Percentiles rank a stretch among this genome's conserved stretches.
phyloP scores from a whole-genome alignment of 1,284 basidiomycete genomes.

The Tremellales sp. region DNA sequence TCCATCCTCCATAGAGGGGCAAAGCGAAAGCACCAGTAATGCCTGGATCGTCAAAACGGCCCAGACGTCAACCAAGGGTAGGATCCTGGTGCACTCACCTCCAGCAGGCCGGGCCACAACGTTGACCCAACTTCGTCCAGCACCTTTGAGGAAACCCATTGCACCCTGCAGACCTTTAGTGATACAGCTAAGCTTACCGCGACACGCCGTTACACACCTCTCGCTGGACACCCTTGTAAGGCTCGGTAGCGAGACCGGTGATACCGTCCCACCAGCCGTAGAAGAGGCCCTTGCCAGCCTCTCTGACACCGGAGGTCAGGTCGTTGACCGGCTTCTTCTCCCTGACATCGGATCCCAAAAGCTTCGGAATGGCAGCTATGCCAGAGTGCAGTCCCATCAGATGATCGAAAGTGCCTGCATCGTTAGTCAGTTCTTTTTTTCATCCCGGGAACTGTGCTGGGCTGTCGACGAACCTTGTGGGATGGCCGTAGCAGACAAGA shows the following conservation, averaged over 20 bases:
- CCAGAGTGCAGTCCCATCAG: conserved; percentile 52
- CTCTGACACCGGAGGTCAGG: conserved; percentile 52
- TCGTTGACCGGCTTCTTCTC: conserved; percentile 49
- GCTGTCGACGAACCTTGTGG: conserved; percentile 21
- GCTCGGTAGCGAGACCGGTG: conserved; percentile 56
- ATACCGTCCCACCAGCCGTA: conserved; percentile 56
- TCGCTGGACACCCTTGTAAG: conserved; percentile 53
- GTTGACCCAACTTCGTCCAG: conserved; percentile 54
- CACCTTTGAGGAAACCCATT: conserved; percentile 54
- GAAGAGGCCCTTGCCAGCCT: conserved; percentile 49
- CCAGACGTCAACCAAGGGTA: background rate
- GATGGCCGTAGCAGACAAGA: conserved; percentile 28
- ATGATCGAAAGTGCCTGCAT: conserved; percentile 53
- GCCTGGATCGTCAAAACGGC: conserved; percentile 26
- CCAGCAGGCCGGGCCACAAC: conserved; percentile 52
- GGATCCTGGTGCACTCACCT: conserved; percentile 19
- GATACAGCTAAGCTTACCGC: background rate
- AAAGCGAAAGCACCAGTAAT: conserved; percentile 51
- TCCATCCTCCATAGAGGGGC: conserved; percentile 52
- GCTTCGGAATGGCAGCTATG: conserved; percentile 51
- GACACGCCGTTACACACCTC: conserved; percentile 40
- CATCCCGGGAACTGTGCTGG: background rate
- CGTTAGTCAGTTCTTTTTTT: too few relatives aligned
- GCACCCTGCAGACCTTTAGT: conserved; percentile 49
- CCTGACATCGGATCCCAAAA: conserved; percentile 52